Percentiles rank a stretch among this genome's conserved stretches.
These are phyloP conservation scores for Microsporum ferrugineum DNA, from an alignment of 2,329 filamentous ascomycete genomes.

Conservation along the genomic window DNA sequence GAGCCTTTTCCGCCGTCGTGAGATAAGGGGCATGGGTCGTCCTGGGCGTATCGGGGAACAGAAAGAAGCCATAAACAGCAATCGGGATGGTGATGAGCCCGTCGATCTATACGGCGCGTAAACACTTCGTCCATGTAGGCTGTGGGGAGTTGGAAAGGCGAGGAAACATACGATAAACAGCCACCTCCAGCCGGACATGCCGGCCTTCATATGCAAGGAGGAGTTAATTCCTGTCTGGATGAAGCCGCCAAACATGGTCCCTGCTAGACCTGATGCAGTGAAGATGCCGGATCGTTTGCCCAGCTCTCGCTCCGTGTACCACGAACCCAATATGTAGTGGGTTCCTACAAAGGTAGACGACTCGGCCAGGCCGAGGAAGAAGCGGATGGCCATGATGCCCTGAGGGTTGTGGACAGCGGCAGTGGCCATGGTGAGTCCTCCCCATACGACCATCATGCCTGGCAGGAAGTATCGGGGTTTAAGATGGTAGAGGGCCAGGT, in stretches of 20 bases:
- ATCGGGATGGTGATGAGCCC: constrained; percentile 35
- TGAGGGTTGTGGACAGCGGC: constrained; percentile 20
- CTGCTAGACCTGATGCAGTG: constrained; percentile 24
- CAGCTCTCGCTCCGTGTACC: constrained; percentile 35
- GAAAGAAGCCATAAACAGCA: constrained; percentile 33
- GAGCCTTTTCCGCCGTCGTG: constrained; percentile 20
- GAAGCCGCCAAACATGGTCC: constrained; percentile 29
- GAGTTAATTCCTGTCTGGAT: constrained; percentile 27
- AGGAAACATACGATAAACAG: constrained; percentile 24
- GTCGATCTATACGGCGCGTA: constrained; percentile 20
- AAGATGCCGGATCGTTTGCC: constrained; percentile 30
- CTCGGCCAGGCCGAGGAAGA: constrained; percentile 28
- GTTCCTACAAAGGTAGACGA: constrained; percentile 25
- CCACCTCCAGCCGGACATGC: constrained; percentile 27
- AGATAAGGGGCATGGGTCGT: constrained; percentile 28
- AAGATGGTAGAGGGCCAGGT: constrained; percentile 26
- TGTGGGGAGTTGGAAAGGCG: not conserved
- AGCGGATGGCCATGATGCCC: constrained; percentile 27
- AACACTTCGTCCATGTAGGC: not conserved
- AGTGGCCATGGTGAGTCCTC: constrained; percentile 24
- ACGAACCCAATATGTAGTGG: constrained; percentile 32
- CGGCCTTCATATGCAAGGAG: constrained; percentile 20
- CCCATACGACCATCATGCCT: constrained; percentile 23
- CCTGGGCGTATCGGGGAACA: constrained; percentile 30
- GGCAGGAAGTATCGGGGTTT: constrained; percentile 22